Evolutionary conservation across 371 early-diverging fungal species (phyloP), one percentile per base, ranked within the genome.

Genomic region (Lichtheimia corymbifera): DNA sequence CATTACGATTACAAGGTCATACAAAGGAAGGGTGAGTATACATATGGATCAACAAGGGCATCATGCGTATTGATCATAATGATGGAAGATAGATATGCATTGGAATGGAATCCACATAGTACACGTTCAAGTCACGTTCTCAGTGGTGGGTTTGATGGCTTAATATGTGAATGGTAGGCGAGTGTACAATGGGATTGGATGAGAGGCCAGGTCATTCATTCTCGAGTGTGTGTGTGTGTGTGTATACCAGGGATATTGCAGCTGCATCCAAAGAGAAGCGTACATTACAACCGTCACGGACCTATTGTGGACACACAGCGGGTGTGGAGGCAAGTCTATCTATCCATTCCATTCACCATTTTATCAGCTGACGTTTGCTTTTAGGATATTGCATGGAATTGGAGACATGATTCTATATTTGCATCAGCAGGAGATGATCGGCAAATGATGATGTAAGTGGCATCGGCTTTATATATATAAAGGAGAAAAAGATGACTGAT

Each of bases 401-500:
- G 82, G 57, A 75, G 82, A 66, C 84, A 91, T 71, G 89, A 91
- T 27, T 80, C 87, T 53, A 73, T 97, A 17, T 97, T 98, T 76
- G 96, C 92, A 5, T 95, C 97, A 27, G 98, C 97, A 25, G 97
- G 97, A 43, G 97, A 97, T 76, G 98, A 98, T 75, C 90, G 87
- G 58, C 85, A 86, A 51, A 72, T 98, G 54, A 76, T 95, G 63
- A 85, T 98, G 90, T 92, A 85, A 70, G 83, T 49, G 50, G 22
- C 7, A 42, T 30, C 14, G 30, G 25, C 22, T 22, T 2, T 22
- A 50, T 27, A 28, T 28, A n/a, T 30, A 47, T 22, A 44, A 5
- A 24, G 13, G 42, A n/a, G 13, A 13, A 15, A 9, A 41, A 49
- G n/a, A 13, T 56, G 44, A 47, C 22, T 54, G 50, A 28, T 47